Conservation (phyloP, 495 filamentous ascomycete species). For the Penicillium bovifimosum region DNA sequence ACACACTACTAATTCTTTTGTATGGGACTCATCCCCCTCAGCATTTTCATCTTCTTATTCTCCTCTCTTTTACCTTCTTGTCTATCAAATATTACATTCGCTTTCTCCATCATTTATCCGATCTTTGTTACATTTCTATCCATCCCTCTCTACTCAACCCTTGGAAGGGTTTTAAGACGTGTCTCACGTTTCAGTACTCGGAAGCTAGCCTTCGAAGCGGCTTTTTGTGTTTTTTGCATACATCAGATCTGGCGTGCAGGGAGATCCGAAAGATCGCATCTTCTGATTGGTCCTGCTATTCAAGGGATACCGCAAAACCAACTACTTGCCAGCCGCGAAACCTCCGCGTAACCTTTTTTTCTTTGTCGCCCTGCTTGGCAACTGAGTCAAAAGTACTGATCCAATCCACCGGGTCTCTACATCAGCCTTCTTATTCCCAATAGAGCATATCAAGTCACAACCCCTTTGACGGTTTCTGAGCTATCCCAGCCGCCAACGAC, state of each 20-base stretch:
- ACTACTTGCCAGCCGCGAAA: conserved; percentile 1
- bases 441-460: background rate
- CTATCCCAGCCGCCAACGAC: conserved; percentile 4
- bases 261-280: background rate
- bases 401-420: background rate
- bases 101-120: background rate
- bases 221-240: conserved; percentile 1
- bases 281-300: conserved; percentile 1
- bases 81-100: background rate
- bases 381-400: conserved; percentile 10
- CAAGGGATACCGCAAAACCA: conserved; percentile 1
- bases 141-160: background rate
- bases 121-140: background rate
- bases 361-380: background rate
- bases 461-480: background rate
- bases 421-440: background rate
- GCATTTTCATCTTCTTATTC: background rate
- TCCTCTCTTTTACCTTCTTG: background rate
- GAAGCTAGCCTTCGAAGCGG: background rate
- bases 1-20: too few species aligned
- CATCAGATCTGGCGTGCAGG: conserved; percentile 12
- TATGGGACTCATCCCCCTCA: conserved; percentile 1
- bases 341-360: too few species aligned
- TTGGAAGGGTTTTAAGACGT: conserved; percentile 3
- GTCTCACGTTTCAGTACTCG: conserved; percentile 5